phyloP scores from a whole-genome alignment of 805 yeast species.

The Jamesozyma piceae region DNA sequence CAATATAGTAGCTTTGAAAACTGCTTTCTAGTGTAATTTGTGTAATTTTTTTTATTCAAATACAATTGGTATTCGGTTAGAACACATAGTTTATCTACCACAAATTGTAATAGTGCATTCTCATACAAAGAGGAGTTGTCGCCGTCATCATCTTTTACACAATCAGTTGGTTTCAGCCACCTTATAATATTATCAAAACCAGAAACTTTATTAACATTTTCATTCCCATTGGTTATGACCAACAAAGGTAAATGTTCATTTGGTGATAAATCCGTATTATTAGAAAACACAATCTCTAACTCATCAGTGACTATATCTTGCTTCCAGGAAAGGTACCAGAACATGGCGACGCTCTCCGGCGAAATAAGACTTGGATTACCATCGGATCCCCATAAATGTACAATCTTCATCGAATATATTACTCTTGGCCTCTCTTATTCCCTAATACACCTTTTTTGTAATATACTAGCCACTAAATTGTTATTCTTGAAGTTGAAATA shows the following conservation, averaged over 20 bases:
- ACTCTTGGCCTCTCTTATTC: not conserved
- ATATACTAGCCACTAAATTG: too few relatives aligned
- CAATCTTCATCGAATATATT: not conserved
- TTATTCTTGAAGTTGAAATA: too few relatives aligned
- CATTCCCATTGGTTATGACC: slow-evolving; percentile 7
- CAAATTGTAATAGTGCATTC: slow-evolving; percentile 36
- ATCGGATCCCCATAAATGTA: slow-evolving; percentile 25
- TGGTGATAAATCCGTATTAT: slow-evolving; percentile 47
- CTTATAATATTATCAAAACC: slow-evolving; percentile 37
- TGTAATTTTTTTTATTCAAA: slow-evolving; percentile 50
- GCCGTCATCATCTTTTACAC: not conserved
- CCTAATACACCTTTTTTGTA: not conserved
- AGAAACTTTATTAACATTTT: slow-evolving; percentile 19
- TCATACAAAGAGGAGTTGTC: slow-evolving; percentile 33
- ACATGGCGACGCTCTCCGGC: slow-evolving; percentile 26
- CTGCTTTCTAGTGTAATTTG: slow-evolving; percentile 45
- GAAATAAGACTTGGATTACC: slow-evolving; percentile 20
- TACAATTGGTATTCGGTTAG: slow-evolving; percentile 50
- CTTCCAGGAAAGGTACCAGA: slow-evolving; percentile 13
- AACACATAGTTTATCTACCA: slow-evolving; percentile 35
- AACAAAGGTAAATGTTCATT: slow-evolving; percentile 44
- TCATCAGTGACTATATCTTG: slow-evolving; percentile 12
- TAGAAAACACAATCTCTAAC: slow-evolving; percentile 47
- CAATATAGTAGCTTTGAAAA: slow-evolving; percentile 50
- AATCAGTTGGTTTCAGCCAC: slow-evolving; percentile 18